A percentile compares a stretch with the other conserved stretches of the same genome.
Conservation (phyloP, 108 stramenopile genomes). For the Cyclotella distinguenda region DNA sequence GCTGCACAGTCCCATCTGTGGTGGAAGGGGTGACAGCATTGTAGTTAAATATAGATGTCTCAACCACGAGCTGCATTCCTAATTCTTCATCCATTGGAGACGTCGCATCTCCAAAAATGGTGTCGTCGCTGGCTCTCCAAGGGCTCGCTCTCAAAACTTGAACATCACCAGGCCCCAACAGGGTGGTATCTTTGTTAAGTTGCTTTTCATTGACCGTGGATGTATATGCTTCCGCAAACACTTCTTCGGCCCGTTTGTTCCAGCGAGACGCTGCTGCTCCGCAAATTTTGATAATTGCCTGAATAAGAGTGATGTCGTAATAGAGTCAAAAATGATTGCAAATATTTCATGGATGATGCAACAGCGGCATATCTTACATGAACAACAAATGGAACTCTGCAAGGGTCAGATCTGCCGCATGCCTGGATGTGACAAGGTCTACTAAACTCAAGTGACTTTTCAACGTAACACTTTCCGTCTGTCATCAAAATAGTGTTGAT, state of each 20-base stretch:
- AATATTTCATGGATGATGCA: no score
- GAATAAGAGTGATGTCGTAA: neutral
- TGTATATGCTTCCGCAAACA: constrained; percentile 34
- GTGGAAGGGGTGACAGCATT: constrained; percentile 21
- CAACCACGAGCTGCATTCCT: constrained; percentile 48
- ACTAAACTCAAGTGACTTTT: constrained; percentile 40
- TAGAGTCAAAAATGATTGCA: neutral
- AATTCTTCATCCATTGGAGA: constrained; percentile 32
- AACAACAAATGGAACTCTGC: constrained; percentile 69
- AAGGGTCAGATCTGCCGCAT: constrained; percentile 72
- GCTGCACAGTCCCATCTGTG: neutral
- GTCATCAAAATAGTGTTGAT: constrained; percentile 32
- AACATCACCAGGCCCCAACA: constrained; percentile 44
- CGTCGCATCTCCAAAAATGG: constrained; percentile 22
- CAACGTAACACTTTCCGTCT: constrained; percentile 64
- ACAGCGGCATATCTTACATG: no score
- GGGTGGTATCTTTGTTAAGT: neutral
- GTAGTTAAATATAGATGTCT: constrained; percentile 41
- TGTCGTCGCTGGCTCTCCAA: constrained; percentile 44
- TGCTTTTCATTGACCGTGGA: constrained; percentile 21
- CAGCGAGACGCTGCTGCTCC: constrained; percentile 40
- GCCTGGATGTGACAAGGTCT: constrained; percentile 70
- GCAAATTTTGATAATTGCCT: constrained; percentile 59
- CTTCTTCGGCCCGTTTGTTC: constrained; percentile 44
- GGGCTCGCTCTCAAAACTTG: constrained; percentile 35